phyloP scores from a whole-genome alignment of 2,329 filamentous ascomycete genomes.

The Fusarium luffae region DNA sequence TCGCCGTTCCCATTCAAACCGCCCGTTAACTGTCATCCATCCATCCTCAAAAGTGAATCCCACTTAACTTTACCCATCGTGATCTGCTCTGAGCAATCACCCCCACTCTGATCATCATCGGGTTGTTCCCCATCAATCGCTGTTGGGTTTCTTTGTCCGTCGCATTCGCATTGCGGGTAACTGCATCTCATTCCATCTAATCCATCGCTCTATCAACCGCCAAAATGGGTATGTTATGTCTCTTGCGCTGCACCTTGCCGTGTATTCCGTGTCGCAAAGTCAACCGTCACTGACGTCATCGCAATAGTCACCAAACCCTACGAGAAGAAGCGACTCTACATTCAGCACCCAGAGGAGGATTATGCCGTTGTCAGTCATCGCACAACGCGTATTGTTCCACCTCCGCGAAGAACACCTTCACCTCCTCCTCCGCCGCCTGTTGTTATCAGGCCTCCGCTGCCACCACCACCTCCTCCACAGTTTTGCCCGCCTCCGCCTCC shows the following conservation, averaged over 20 bases:
- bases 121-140: constrained; percentile 15
- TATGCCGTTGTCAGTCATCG: constrained; percentile 51
- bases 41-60: constrained; percentile 4
- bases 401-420: constrained; percentile 39
- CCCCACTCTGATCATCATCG: constrained; percentile 25
- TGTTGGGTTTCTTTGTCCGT: constrained; percentile 12
- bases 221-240: constrained; percentile 42
- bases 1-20: constrained; percentile 21
- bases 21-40: constrained; percentile 17
- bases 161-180: constrained; percentile 13
- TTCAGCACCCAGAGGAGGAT: constrained; percentile 55
- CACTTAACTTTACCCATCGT: constrained; percentile 17
- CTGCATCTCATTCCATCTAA: constrained; percentile 12
- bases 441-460: constrained; percentile 36
- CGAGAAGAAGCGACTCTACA: constrained; percentile 57
- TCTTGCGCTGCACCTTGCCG: constrained; percentile 11
- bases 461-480: constrained; percentile 37
- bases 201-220: not conserved
- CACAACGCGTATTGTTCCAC: constrained; percentile 54
- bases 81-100: constrained; percentile 9
- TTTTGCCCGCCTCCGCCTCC: constrained; percentile 32
- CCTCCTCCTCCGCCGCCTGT: constrained; percentile 44
- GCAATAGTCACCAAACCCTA: constrained; percentile 45
- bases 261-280: constrained; percentile 15
- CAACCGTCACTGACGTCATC: constrained; percentile 42